A percentile compares a stretch with the other conserved stretches of the same genome.
Conservation (phyloP, 306 rosid species). For the Canavalia gladiata region DNA sequence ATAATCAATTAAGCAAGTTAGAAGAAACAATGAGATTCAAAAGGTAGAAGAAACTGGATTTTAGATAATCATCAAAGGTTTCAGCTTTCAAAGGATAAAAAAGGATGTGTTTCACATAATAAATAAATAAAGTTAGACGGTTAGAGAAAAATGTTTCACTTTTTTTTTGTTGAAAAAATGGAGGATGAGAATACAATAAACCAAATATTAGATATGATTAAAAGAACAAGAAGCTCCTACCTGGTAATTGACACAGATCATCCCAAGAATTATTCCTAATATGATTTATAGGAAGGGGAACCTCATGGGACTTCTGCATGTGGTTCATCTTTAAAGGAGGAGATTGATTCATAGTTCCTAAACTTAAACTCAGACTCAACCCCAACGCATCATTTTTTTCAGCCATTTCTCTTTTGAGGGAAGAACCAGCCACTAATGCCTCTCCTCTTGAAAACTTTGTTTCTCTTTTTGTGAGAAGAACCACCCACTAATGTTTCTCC, state of each 20-base stretch:
- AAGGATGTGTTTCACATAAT: background rate
- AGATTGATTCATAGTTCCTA: conserved; percentile 45
- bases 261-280: conserved; percentile 47
- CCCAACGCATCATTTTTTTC: conserved; percentile 62
- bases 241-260: conserved; percentile 60
- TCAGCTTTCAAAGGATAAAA: background rate
- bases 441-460: no score
- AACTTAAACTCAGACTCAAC: conserved; percentile 56
- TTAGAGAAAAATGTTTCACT: background rate
- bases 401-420: conserved; percentile 50
- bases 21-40: background rate
- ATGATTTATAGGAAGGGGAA: conserved; percentile 46
- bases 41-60: background rate
- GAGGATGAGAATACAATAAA: background rate
- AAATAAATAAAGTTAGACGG: background rate
- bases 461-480: background rate
- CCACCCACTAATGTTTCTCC: background rate
- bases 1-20: background rate
- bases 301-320: conserved; percentile 51
- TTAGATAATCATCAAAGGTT: conserved; percentile 7
- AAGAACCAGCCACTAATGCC: background rate
- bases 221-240: background rate
- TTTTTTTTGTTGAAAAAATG: background rate
- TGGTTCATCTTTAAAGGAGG: conserved; percentile 35
- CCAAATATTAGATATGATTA: background rate